Base-by-base conservation (phyloP, 2,329 filamentous ascomycete species). In the Colletotrichum brevisporum region DNA sequence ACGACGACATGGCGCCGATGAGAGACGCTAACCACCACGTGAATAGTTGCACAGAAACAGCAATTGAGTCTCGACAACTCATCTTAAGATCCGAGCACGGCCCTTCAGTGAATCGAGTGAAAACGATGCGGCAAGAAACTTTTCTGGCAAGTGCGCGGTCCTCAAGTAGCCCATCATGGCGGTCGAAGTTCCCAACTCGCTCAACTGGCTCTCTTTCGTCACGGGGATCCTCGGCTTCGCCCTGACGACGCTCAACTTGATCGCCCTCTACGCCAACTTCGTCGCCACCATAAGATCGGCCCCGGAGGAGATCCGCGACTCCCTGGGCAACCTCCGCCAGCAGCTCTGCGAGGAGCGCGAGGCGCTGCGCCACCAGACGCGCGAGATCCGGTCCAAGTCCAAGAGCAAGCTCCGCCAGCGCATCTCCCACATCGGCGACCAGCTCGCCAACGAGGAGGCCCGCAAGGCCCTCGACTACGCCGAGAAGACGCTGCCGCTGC, bases 191-290 rank as follows among this genome's bases (percentile, higher is more conserved):
- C 67, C 67, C 4, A 67, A 67, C 51, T 69, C 67, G 0, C 56
- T 69, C 10, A 69, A 69, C 26, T 69, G 67, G 67, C 48, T 69
- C 18, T 69, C 67, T 9, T 69, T 69, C 36, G 51, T 69, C 8
- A 69, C 67, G 1, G 67, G 67, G 55, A 69, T 69, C 51, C 62
- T 69, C 18, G 41, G 62, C 18, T 69, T 69, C 27, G 67, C 31
- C 26, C 56, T 69, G 36, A 69, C 67, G 12, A 52, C 47, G 4
- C 67, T 69, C 45, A 69, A 69, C 56, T 52, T 69, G 43, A 43
- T 69, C 36, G 67, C 67, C 9, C 16, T 69, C 36, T 69, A 69
- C 51, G 67, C 26, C 24, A 69, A 61, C 36, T 69, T 69, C 9
- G 63, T 69, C 18, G 51, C 63, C 12, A 69, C 67, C 2, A 66